phyloP scores from a whole-genome alignment of 1,284 basidiomycete genomes.

The Inonotus obliquus region DNA sequence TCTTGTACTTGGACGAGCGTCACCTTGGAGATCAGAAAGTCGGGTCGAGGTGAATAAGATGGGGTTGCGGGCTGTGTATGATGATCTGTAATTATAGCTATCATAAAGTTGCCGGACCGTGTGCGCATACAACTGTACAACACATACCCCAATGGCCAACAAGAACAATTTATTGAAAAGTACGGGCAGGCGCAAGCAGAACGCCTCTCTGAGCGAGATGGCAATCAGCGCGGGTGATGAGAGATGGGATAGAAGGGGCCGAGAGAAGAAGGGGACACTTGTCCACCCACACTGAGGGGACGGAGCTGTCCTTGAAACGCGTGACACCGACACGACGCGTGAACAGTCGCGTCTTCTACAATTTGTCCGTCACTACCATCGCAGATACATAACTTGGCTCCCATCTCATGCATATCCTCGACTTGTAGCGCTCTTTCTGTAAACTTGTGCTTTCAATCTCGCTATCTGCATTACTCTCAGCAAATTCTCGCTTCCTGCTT shows the following conservation, averaged over 20 bases:
- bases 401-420: neutral
- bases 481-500: neutral
- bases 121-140: neutral
- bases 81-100: neutral
- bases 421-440: neutral
- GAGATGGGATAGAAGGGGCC: no score
- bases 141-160: neutral
- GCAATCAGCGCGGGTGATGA: no score
- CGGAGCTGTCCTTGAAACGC: neutral
- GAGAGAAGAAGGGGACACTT: neutral
- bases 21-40: neutral
- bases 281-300: neutral
- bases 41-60: neutral
- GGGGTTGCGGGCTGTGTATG: neutral
- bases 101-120: neutral
- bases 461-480: neutral
- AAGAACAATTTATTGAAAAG: neutral
- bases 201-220: no score
- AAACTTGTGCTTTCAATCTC: neutral
- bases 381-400: neutral
- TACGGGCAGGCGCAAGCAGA: no score
- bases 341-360: neutral
- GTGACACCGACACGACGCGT: neutral
- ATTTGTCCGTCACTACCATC: neutral
- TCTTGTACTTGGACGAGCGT: neutral